phyloP scores from a whole-genome alignment of 495 filamentous ascomycete species.

The Neurospora sp. region DNA sequence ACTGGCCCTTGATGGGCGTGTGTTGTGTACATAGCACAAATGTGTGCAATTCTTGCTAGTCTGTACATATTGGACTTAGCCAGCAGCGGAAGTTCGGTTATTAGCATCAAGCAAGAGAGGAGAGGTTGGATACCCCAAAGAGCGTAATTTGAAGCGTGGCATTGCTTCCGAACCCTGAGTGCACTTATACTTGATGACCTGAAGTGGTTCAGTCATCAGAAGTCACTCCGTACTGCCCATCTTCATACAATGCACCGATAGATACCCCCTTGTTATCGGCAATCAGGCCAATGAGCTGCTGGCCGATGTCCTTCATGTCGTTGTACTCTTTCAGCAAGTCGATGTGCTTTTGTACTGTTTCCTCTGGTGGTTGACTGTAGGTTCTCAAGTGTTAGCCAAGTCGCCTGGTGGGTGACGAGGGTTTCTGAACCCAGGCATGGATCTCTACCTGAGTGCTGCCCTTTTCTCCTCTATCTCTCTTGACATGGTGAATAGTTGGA shows the following conservation, averaged over 20 bases:
- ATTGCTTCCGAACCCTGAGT: neutral
- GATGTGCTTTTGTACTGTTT: conserved; percentile 52
- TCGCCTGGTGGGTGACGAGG: neutral
- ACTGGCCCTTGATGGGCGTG: neutral
- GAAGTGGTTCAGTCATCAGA: conserved; percentile 7
- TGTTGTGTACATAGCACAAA: neutral
- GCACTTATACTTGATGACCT: neutral
- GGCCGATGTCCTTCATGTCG: conserved; percentile 64
- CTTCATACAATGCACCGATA: conserved; percentile 49
- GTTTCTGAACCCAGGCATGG: neutral
- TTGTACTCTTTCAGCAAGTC: conserved; percentile 65
- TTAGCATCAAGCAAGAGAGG: neutral
- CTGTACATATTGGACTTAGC: neutral
- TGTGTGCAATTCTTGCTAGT: neutral
- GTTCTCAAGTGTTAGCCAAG: neutral
- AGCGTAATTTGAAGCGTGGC: too few relatives aligned
- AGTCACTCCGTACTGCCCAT: conserved; percentile 30
- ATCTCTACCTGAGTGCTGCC: conserved; percentile 4
- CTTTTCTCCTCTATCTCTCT: neutral
- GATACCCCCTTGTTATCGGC: conserved; percentile 59
- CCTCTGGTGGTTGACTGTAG: conserved; percentile 12
- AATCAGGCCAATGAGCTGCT: conserved; percentile 63
- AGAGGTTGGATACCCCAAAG: neutral
- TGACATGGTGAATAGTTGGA: neutral
- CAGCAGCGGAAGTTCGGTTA: neutral